Evolutionary conservation across 345 rosid species (phyloP).

Genomic region (Pelargonium nanum): DNA sequence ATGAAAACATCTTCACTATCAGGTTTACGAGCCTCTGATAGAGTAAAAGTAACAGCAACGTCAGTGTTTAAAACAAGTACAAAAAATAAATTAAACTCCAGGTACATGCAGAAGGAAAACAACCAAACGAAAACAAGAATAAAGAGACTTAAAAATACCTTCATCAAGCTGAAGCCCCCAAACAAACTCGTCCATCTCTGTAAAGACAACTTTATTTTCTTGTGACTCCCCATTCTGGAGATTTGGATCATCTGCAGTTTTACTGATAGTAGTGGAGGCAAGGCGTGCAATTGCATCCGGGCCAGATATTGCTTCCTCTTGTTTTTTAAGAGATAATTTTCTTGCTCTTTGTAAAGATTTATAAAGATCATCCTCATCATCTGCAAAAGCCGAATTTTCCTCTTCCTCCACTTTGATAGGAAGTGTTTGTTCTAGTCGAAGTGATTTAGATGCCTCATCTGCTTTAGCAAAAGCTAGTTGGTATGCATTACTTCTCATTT

Average conservation of each 20-base stretch:
- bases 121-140: neutral
- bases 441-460: conserved; percentile 74
- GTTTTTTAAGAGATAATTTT: conserved; percentile 68
- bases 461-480: conserved; percentile 73
- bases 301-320: conserved; percentile 46
- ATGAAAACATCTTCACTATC: conserved; percentile 75
- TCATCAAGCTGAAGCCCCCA: conserved; percentile 75
- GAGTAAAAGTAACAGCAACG: conserved; percentile 13
- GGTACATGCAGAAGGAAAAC: neutral
- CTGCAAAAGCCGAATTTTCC: conserved; percentile 46
- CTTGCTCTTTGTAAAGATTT: conserved; percentile 77
- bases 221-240: conserved; percentile 39
- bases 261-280: conserved; percentile 33
- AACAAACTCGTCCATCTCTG: conserved; percentile 93
- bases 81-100: neutral
- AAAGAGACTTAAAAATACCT: conserved; percentile 33
- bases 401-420: conserved; percentile 45
- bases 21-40: conserved; percentile 53
- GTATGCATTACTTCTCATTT: conserved; percentile 67
- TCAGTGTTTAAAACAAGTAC: neutral
- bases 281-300: conserved; percentile 68
- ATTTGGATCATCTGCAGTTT: conserved; percentile 37
- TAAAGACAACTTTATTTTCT: conserved; percentile 76
- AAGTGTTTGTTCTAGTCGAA: conserved; percentile 49
- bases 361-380: conserved; percentile 68